phyloP scores from a whole-genome alignment of 306 rosid genomes.

The Cucumis melo region DNA sequence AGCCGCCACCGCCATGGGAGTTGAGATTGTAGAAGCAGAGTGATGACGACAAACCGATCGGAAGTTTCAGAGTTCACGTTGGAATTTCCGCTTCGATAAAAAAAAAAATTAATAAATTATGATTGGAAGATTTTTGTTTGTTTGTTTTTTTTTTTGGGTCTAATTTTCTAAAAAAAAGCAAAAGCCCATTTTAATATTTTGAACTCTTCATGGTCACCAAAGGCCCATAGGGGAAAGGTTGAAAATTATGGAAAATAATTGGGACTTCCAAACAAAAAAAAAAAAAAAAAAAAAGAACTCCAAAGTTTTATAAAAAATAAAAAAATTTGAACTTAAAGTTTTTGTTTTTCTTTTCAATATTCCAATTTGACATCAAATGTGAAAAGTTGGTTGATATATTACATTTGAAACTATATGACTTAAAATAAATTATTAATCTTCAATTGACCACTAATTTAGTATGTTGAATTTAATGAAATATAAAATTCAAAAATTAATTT shows the following conservation, averaged over 20 bases:
- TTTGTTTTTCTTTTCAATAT: too few species aligned
- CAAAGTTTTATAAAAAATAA: too few species aligned
- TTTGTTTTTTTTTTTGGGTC: background rate
- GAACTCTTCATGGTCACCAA: background rate
- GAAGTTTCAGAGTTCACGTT: background rate
- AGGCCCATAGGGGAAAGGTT: background rate
- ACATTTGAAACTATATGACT: background rate
- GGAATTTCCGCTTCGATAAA: background rate
- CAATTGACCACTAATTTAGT: too few species aligned
- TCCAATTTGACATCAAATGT: too few species aligned
- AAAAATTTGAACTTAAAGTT: too few species aligned
- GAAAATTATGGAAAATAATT: too few species aligned
- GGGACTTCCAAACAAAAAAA: too few species aligned
- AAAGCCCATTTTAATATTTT: background rate
- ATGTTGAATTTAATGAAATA: too few species aligned
- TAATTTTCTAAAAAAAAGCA: background rate
- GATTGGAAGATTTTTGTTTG: background rate
- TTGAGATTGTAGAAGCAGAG: background rate
- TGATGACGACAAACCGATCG: background rate
- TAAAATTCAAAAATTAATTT: background rate
- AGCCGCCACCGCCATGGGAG: constrained; percentile 23
- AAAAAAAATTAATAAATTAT: background rate
- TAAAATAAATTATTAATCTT: too few species aligned
- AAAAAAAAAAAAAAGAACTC: too few species aligned
- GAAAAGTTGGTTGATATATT: too few species aligned